These are phyloP conservation scores for Pichia exigua DNA, from an alignment of 805 yeast species.

Conservation along the genomic window DNA sequence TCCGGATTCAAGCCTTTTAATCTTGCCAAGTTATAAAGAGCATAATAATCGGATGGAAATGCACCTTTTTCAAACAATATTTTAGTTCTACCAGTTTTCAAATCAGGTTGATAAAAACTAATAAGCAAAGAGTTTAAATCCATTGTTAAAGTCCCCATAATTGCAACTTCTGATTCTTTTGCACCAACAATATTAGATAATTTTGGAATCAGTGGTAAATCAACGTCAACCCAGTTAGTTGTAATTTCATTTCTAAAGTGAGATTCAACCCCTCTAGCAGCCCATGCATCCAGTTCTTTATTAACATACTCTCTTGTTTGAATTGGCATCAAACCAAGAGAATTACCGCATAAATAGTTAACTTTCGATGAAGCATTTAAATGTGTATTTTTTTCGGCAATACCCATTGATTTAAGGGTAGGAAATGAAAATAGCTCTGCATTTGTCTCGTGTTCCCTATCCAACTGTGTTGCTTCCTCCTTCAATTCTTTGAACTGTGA, in stretches of 20 bases:
- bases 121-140: constrained; percentile 69
- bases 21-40: constrained; percentile 64
- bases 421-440: constrained; percentile 54
- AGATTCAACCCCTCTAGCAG: constrained; percentile 69
- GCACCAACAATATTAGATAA: constrained; percentile 78
- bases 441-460: constrained; percentile 32
- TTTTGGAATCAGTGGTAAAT: constrained; percentile 62
- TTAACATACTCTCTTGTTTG: constrained; percentile 47
- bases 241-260: constrained; percentile 53
- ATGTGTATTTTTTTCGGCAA: constrained; percentile 23
- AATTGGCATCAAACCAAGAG: constrained; percentile 86
- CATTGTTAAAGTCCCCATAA: constrained; percentile 79
- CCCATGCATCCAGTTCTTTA: constrained; percentile 78
- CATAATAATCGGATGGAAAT: constrained; percentile 89
- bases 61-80: constrained; percentile 81
- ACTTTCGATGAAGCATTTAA: constrained; percentile 19
- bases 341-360: constrained; percentile 81
- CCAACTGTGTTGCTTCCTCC: constrained; percentile 30
- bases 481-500: neutral
- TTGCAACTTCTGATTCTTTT: constrained; percentile 65
- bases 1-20: constrained; percentile 46
- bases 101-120: constrained; percentile 63
- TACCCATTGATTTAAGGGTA: constrained; percentile 54
- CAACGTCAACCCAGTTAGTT: constrained; percentile 80
- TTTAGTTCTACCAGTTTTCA: constrained; percentile 43